Base-by-base conservation (phyloP, 345 rosid species). In the Gossypium turneri region DNA sequence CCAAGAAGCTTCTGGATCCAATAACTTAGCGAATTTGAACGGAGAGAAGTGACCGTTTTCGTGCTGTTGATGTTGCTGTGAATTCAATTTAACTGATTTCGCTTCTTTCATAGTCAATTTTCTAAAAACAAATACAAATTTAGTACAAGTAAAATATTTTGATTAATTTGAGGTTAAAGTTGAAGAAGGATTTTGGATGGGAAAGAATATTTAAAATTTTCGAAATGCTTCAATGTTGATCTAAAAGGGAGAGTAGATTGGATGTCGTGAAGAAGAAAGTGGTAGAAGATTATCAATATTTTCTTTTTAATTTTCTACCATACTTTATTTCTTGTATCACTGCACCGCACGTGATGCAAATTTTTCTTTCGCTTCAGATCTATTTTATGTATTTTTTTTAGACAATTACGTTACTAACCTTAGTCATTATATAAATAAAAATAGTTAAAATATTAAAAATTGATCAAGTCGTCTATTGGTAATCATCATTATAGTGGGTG, bases 1-100 rank as follows among this genome's bases (percentile, higher is more conserved):
- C 98, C 98, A 92, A 4, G 97, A 85, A 52, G 94, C 93, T 41
- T 92, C 94, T 3, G 97, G 94, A 89, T 92, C 97, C 52, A 94
- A 87, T 82, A 89, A 83, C 70, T 89, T 92, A 16, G 94, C 89
- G 53, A 89, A 79, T 73, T 83, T 92, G 79, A 82, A 84, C n/a
- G 90, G 92, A 75, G 91, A 88, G 57, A 89, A 79, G 88, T 92
- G 96, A 59, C 88, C 93, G 79, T 85, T 84, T 34, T 82, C 85
- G 67, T 85, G 88, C 29, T 78, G 90, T 56, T 79, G 90, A 62
- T 85, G 88, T 38, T 76, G 90, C 57, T 79, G 90, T 3, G 78
- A 77, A 74, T 85, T 88, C 79, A 70, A 67, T 80, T 86, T 89
- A 11, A 38, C 83, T 10, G 85, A 79, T 79, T 89, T 87, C 38